Conservation (phyloP, 345 rosid genomes). For the Populus tremula region DNA sequence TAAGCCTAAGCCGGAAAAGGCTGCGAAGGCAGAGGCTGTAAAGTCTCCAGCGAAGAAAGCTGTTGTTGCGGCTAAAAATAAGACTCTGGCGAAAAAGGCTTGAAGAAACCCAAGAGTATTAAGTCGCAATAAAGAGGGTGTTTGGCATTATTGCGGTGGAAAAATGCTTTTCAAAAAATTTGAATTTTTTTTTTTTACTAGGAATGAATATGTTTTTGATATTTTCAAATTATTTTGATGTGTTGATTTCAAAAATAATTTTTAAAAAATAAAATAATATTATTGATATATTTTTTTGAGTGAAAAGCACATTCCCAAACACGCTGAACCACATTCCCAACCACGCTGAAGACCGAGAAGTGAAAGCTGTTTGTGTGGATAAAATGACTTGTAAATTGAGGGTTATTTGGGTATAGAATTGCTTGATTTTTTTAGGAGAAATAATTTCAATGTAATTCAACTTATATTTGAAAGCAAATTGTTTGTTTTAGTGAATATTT, state of each 20-base stretch:
- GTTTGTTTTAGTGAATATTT: not conserved
- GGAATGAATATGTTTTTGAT: too few species aligned
- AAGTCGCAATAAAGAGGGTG: not conserved
- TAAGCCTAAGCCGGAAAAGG: slow-evolving; percentile 1
- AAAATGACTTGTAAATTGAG: too few species aligned
- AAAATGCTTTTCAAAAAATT: too few species aligned
- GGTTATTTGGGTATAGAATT: not conserved
- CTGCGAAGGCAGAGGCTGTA: not conserved
- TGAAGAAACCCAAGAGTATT: slow-evolving; percentile 14
- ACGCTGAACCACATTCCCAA: not conserved
- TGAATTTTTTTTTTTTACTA: too few species aligned
- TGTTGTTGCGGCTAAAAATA: not conserved
- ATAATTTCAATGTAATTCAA: not conserved
- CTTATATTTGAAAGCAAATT: not conserved
- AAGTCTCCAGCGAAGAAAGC: not conserved
- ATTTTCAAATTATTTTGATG: too few species aligned
- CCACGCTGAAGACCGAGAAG: not conserved
- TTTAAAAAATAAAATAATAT: too few species aligned
- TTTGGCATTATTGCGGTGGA: too few species aligned
- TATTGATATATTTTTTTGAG: too few species aligned
- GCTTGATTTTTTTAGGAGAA: not conserved
- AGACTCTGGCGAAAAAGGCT: slow-evolving; percentile 7
- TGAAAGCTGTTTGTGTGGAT: not conserved
- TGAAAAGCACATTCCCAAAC: too few species aligned
- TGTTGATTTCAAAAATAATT: too few species aligned